phyloP scores from a whole-genome alignment of 2,329 filamentous ascomycete genomes.

The Hawksworthiomyces lignivorus region DNA sequence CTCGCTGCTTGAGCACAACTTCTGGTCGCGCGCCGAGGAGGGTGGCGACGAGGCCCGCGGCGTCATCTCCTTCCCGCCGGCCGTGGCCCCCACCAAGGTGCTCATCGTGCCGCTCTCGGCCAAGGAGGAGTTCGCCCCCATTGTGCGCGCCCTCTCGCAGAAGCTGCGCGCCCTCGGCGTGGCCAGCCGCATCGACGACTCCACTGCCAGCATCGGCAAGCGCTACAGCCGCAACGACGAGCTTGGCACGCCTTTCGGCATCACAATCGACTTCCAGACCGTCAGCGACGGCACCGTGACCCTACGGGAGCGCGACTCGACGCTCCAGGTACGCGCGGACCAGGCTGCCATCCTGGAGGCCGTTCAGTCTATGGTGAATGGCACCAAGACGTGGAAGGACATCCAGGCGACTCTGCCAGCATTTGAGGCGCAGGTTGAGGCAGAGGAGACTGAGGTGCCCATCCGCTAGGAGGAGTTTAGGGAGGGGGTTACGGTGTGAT shows the following conservation, averaged over 20 bases:
- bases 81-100: conserved; percentile 89
- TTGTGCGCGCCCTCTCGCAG: conserved; percentile 63
- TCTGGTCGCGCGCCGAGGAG: conserved; percentile 71
- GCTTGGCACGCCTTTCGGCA: conserved; percentile 84
- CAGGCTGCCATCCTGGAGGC: conserved; percentile 73
- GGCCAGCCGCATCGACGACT: conserved; percentile 82
- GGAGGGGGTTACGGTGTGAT: not conserved
- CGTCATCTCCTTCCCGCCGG: conserved; percentile 50
- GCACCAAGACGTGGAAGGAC: conserved; percentile 55
- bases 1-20: conserved; percentile 86
- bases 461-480: conserved; percentile 9
- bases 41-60: conserved; percentile 76
- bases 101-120: conserved; percentile 82
- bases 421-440: conserved; percentile 79
- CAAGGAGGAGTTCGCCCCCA: conserved; percentile 73
- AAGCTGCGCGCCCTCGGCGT: conserved; percentile 70
- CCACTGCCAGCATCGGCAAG: conserved; percentile 87
- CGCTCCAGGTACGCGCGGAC: conserved; percentile 78
- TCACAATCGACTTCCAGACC: conserved; percentile 95
- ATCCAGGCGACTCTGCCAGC: conserved; percentile 70
- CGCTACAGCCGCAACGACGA: conserved; percentile 93
- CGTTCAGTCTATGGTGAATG: conserved; percentile 46
- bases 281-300: conserved; percentile 81
- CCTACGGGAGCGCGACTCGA: conserved; percentile 82
- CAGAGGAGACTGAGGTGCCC: conserved; percentile 49